These are phyloP conservation scores for Croton setiger DNA, from an alignment of 441 rosid genomes.

Conservation along the genomic window DNA sequence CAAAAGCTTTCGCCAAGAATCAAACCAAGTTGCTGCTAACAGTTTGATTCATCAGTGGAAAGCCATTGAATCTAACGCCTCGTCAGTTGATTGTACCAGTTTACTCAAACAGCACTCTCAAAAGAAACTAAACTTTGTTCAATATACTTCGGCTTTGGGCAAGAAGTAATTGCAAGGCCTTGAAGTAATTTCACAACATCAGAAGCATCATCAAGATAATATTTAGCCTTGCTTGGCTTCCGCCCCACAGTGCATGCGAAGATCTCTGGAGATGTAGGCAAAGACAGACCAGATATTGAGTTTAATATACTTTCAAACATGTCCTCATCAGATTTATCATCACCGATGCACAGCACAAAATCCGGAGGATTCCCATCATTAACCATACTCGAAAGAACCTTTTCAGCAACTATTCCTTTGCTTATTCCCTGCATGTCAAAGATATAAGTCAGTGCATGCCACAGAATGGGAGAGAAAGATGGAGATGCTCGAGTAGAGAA, in stretches of 20 bases:
- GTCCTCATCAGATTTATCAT: constrained; percentile 60
- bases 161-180: constrained; percentile 39
- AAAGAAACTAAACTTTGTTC: constrained; percentile 33
- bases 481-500: neutral
- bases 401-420: constrained; percentile 48
- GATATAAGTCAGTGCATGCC: neutral
- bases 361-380: constrained; percentile 36
- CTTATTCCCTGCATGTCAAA: constrained; percentile 42
- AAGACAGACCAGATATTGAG: constrained; percentile 29
- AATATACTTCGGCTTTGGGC: constrained; percentile 29
- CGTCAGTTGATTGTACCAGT: neutral
- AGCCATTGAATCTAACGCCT: neutral
- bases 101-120: constrained; percentile 35
- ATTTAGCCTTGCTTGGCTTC: constrained; percentile 63
- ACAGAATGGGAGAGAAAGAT: neutral
- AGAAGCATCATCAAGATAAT: constrained; percentile 41
- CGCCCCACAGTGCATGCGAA: constrained; percentile 52
- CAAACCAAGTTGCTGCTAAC: neutral
- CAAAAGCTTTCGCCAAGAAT: neutral
- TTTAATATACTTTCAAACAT: constrained; percentile 52
- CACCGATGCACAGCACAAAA: constrained; percentile 55
- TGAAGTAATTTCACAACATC: constrained; percentile 48
- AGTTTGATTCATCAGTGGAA: neutral
- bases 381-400: constrained; percentile 33
- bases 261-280: constrained; percentile 37